These are phyloP conservation scores for Aspergillus carbonarius DNA, from an alignment of 2,329 filamentous ascomycete species.

Conservation along the genomic window DNA sequence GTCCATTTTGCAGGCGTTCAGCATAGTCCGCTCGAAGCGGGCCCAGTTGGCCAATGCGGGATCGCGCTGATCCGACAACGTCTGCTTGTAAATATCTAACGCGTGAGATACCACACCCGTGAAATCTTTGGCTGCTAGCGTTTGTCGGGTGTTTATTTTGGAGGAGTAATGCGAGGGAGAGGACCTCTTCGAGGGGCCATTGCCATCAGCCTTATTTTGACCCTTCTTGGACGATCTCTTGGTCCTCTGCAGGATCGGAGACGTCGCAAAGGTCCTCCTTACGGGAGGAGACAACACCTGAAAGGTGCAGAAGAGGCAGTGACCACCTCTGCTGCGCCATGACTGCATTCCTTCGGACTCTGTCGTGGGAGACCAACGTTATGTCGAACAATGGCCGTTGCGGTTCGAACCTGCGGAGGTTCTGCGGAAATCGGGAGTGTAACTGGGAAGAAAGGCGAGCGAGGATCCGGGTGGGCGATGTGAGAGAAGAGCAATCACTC, in stretches of 20 bases:
- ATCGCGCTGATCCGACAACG: conserved; percentile 13
- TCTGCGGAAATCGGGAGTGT: neutral
- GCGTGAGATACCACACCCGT: conserved; percentile 25
- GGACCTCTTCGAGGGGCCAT: neutral
- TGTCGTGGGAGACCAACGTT: neutral
- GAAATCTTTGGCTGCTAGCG: conserved; percentile 28
- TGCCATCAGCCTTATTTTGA: neutral
- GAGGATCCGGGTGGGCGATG: neutral
- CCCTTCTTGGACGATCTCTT: neutral
- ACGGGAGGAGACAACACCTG: conserved; percentile 30
- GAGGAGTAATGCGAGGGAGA: neutral
- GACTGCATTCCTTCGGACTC: conserved; percentile 39
- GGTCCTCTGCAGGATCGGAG: conserved; percentile 22
- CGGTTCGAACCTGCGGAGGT: neutral
- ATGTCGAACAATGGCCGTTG: neutral
- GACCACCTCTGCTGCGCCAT: conserved; percentile 36
- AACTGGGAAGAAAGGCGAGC: neutral
- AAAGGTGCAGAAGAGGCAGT: conserved; percentile 45
- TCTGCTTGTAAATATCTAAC: conserved; percentile 26
- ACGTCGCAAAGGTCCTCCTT: conserved; percentile 33
- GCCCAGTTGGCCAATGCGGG: conserved; percentile 25
- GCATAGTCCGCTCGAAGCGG: conserved; percentile 32
- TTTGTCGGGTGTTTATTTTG: neutral
- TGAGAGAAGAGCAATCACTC: neutral
- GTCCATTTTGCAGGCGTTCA: conserved; percentile 32